A percentile compares a stretch with the other conserved stretches of the same genome.
Evolutionary conservation across 352 stramenopile species (phyloP).

Genomic region (Thraustochytrium sp.): DNA sequence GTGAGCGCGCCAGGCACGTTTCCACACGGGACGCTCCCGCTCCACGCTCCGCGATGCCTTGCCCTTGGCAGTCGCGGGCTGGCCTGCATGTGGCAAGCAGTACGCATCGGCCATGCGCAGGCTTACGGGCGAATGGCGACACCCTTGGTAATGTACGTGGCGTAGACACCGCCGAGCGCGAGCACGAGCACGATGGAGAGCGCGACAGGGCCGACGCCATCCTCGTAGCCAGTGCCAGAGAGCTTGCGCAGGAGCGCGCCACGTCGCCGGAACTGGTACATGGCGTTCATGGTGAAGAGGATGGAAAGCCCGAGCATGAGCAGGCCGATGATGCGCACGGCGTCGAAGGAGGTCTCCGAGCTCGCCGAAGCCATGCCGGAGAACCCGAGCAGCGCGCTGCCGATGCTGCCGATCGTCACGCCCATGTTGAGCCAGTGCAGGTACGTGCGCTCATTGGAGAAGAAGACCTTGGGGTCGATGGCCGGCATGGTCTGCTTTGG

Average conservation of each 20-base stretch:
- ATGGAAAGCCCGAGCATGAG: constrained; percentile 37
- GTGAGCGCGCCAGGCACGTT: too few relatives aligned
- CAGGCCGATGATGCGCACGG: constrained; percentile 17
- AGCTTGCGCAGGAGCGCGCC: constrained; percentile 7
- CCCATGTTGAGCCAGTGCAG: constrained; percentile 48
- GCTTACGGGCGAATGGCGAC: neutral
- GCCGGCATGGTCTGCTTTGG: too few relatives aligned
- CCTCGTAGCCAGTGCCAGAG: constrained; percentile 39
- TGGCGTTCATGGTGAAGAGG: constrained; percentile 32
- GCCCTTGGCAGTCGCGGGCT: too few relatives aligned
- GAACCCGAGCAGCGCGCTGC: constrained; percentile 63
- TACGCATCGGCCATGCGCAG: neutral
- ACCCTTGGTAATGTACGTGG: constrained; percentile 30
- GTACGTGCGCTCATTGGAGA: constrained; percentile 48
- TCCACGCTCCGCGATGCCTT: too few relatives aligned
- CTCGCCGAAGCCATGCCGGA: constrained; percentile 24
- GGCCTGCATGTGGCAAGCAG: neutral
- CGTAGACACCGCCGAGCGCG: constrained; percentile 32
- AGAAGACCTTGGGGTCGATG: constrained; percentile 46
- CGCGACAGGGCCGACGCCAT: neutral
- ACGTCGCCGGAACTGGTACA: constrained; percentile 35
- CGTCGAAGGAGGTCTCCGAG: neutral
- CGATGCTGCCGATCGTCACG: constrained; percentile 57
- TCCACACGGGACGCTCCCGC: too few relatives aligned
- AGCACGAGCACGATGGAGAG: constrained; percentile 30